Evolutionary conservation across 495 filamentous ascomycete genomes (phyloP), one percentile per base, ranked within the genome.

Genomic region (Saxophila tyrrhenica): DNA sequence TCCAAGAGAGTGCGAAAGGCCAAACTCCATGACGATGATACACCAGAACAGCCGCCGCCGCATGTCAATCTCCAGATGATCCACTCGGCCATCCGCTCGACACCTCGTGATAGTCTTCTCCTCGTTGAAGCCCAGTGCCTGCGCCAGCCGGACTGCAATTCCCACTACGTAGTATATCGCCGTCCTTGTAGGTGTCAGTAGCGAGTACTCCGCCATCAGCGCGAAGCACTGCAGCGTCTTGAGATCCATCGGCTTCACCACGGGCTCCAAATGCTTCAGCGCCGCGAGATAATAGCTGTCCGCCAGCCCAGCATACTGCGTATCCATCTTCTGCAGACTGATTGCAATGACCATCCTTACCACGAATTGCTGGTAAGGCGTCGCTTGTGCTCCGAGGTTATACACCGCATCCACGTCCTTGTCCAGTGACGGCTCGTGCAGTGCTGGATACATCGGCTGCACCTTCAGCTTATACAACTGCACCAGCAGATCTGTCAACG

Each of bases 231-330:
- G 91, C n/a, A 97, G 70, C 0, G 91, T 89, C 61, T 79, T 84
- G 16, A 95, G 64, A 62, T 95, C 85, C 75, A 90, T 94, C 15
- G 80, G 78, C 54, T 80, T 78, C 38, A 95, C 73, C 13, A 89
- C 80, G 1, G 76, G 77, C 60, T 95, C 87, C 44, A 95, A 77
- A 58, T 80, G 84, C 25, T 80, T 80, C 64, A 95, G 77, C 11
- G 91, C 90, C 15, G 87, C 84, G 3, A 94, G 77, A 62, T 94
- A 97, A 69, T 89, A 95, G 61, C 85, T 86, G 66, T 97, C 89
- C 29, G 90, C 90, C 35, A 95, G 74, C 43, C 86, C 86, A 35
- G 87, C 86, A 65, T 86, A 95, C 45, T 79, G 78, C 1, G 79
- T 72, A 63, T 87, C 86, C 59, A 94, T 72, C 65, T 89, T 94